Evolutionary conservation across 371 early-diverging fungal species (phyloP), one percentile per base, ranked within the genome.

Genomic region (Mortierella sp.): DNA sequence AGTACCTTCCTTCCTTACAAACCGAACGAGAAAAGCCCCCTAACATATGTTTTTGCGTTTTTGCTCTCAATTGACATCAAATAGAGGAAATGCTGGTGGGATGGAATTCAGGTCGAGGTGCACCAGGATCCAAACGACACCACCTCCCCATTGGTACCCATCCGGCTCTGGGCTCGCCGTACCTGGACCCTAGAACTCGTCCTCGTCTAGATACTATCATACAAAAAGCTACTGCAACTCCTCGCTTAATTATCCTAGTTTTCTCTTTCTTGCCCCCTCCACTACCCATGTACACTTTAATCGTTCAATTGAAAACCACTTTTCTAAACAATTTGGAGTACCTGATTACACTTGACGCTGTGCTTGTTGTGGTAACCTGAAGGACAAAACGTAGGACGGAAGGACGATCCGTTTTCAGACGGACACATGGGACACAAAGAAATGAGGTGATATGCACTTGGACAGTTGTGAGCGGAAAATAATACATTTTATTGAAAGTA

Each of bases 41-140:
- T 61, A 34, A 10, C 26, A 55, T 29, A 40, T 44, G 44, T 68
- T 40, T 77, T 88, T 87, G 85, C 92, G 74, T 92, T 92, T 82
- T 93, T 94, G 94, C 93, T 93, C 80, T 91, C n/a, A n/a, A n/a
- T n/a, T n/a, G n/a, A n/a, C n/a, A n/a, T n/a, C n/a, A n/a, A 61
- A 34, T 85, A 91, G 91, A 87, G 94, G 79, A 94, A 94, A 82
- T 94, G 94, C 82, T 94, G 95, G 95, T 95, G 95, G 95, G 95
- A 95, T 85, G 94, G 94, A 10, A 90, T 86, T 61, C 90, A 93
- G 52, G 89, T 92, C 41, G 89, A 91, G 71, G 83, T 93, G 22
- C 87, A 88, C 48, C 84, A 85, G 92, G 39, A 89, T 77, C 66
- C 89, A 92, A 61, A 87, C 90, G 40, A 61, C 34, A 61, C 37